phyloP scores from a whole-genome alignment of 2,329 filamentous ascomycete genomes.

The Pseudohalonectria lignicola region DNA sequence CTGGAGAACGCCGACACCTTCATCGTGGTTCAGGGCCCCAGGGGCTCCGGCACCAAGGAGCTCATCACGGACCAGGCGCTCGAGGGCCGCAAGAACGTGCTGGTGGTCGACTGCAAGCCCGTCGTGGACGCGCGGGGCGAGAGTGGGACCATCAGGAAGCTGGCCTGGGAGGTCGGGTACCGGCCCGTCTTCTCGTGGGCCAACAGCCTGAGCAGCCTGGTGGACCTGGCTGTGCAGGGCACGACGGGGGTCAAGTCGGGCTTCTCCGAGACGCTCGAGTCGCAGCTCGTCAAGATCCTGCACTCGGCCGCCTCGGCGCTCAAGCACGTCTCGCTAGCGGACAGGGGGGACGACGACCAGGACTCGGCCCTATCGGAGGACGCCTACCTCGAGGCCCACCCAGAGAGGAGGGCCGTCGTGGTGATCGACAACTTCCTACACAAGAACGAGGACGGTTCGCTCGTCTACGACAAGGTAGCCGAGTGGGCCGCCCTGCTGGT shows the following conservation, averaged over 20 bases:
- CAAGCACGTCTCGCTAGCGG: conserved; percentile 63
- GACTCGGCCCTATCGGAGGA: conserved; percentile 67
- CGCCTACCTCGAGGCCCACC: conserved; percentile 81
- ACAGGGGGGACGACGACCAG: conserved; percentile 55
- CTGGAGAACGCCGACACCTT: conserved; percentile 86
- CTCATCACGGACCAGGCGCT: conserved; percentile 78
- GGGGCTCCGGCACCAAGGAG: conserved; percentile 84
- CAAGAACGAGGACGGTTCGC: conserved; percentile 51
- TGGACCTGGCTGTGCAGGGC: conserved; percentile 86
- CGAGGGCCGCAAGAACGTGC: conserved; percentile 61
- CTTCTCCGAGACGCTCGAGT: conserved; percentile 86
- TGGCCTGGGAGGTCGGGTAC: conserved; percentile 79
- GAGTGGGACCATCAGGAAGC: conserved; percentile 68
- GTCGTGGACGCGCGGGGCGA: conserved; percentile 88
- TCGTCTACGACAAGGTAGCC: conserved; percentile 70
- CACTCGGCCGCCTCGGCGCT: conserved; percentile 73
- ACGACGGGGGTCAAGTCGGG: conserved; percentile 91
- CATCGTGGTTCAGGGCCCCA: conserved; percentile 84
- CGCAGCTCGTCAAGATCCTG: conserved; percentile 80
- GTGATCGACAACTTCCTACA: conserved; percentile 89
- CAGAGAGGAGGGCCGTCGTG: conserved; percentile 70
- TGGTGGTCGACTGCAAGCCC: conserved; percentile 86
- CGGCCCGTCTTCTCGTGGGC: conserved; percentile 92
- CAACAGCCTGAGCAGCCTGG: conserved; percentile 84
- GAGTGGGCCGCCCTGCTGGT: conserved; percentile 86